Conservation (phyloP, 306 rosid genomes). For the Clitoria ternatea region DNA sequence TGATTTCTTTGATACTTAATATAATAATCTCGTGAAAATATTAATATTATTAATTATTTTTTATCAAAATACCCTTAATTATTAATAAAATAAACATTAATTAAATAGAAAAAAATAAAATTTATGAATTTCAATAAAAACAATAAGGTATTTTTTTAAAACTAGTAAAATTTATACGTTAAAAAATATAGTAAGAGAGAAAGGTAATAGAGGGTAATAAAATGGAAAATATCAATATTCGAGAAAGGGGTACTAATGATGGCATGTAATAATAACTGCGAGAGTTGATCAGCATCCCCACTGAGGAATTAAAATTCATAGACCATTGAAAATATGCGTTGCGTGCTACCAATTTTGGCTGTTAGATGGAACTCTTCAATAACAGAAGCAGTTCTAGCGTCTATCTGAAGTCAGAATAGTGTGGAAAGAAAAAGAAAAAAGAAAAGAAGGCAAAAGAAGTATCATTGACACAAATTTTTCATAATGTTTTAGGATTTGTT, state of each 20-base stretch:
- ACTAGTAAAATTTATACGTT: neutral
- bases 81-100: no score
- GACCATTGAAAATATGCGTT: neutral
- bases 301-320: neutral
- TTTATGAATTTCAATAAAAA: no score
- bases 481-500: neutral
- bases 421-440: no score
- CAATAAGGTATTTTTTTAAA: no score
- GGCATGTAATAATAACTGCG: neutral
- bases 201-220: neutral
- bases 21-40: no score
- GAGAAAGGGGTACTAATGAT: neutral
- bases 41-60: no score
- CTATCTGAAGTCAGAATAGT: constrained; percentile 5
- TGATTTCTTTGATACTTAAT: no score
- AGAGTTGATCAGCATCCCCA: neutral
- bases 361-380: neutral
- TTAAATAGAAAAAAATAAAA: no score
- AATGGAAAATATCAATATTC: neutral
- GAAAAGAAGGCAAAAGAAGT: no score
- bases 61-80: no score
- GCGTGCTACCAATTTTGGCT: neutral
- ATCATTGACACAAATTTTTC: neutral
- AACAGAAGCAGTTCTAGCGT: neutral
- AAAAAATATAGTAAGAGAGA: neutral